Evolutionary conservation across 1,284 basidiomycete genomes (phyloP), one percentile per base, ranked within the genome.

Genomic region (Malassezia psittaci): DNA sequence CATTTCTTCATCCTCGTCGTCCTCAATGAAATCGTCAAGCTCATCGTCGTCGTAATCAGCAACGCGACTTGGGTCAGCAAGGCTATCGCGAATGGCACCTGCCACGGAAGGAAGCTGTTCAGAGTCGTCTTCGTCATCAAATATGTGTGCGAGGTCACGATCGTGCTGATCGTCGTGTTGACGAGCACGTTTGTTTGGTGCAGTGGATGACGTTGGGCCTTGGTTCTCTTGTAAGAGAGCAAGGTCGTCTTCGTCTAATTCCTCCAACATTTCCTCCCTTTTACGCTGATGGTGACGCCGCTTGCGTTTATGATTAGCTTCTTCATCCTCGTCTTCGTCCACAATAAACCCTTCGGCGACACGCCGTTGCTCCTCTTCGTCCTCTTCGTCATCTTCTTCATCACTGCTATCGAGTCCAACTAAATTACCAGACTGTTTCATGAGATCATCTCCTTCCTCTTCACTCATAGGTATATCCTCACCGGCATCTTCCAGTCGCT

Each of bases 201-300:
- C 35, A 16, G 16, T 24, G 18, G 33, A 33, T 12, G 32, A 12
- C 3, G 15, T 39, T 1, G 54, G 81, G 9, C 93, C 90, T 3
- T 89, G 90, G 67, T 96, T 98, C 79, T 98, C 94, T 69, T 88
- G 88, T 19, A 98, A 76, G 9, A 98, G 81, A 51, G 93, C 91
- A 51, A 98, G 77, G 72, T 98, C 94, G 69, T 98, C 94, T 52
- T 96, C 93, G 64, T 94, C 90, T 42, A 96, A 78, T n/a, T 79
- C 78, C 33, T 79, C 87, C 29, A 85, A 76, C 56, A 48, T 2
- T n/a, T 57, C 50, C 2, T 44, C 47, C 4, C 38, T 35, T n/a
- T 32, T 24, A 39, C 32, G 51, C 9, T 45, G 55, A 8, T 32
- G 36, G 15, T 45, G 44, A 36, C 61, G 62, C 45, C 63, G 60